phyloP scores from a whole-genome alignment of 805 yeast species.

The Saccharomyces paradoxus region DNA sequence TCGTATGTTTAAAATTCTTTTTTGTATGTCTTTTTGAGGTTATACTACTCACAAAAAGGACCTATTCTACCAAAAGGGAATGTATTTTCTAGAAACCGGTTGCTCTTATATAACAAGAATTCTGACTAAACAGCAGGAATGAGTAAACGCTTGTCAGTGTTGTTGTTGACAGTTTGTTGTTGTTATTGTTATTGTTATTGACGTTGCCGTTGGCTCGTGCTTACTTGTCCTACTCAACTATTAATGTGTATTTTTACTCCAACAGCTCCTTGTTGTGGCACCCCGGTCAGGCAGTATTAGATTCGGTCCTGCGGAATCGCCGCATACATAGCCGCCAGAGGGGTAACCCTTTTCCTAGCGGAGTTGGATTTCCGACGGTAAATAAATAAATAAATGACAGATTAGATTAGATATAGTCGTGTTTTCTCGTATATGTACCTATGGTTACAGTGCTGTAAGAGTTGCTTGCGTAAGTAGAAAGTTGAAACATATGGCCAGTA shows the following conservation, averaged over 20 bases:
- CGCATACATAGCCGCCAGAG: neutral
- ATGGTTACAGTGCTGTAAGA: neutral
- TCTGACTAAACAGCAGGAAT: neutral
- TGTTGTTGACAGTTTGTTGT: neutral
- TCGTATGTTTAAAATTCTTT: neutral
- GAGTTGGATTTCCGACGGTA: neutral
- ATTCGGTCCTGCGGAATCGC: neutral
- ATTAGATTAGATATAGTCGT: neutral
- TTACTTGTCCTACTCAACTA: neutral
- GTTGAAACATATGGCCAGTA: neutral
- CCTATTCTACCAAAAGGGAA: neutral
- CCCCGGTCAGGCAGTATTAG: neutral
- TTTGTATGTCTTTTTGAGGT: neutral
- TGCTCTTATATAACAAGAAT: neutral
- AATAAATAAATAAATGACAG: neutral
- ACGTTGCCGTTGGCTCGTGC: neutral
- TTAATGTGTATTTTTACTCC: neutral
- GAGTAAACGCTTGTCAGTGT: neutral
- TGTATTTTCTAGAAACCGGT: neutral
- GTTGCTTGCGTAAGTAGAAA: neutral
- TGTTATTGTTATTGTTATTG: neutral
- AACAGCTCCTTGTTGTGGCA: neutral
- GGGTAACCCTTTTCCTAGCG: neutral
- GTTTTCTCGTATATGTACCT: neutral
- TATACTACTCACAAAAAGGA: neutral